Evolutionary conservation across 768 basidiomycete species (phyloP).

Genomic region (Cystofilobasidium ferigula): DNA sequence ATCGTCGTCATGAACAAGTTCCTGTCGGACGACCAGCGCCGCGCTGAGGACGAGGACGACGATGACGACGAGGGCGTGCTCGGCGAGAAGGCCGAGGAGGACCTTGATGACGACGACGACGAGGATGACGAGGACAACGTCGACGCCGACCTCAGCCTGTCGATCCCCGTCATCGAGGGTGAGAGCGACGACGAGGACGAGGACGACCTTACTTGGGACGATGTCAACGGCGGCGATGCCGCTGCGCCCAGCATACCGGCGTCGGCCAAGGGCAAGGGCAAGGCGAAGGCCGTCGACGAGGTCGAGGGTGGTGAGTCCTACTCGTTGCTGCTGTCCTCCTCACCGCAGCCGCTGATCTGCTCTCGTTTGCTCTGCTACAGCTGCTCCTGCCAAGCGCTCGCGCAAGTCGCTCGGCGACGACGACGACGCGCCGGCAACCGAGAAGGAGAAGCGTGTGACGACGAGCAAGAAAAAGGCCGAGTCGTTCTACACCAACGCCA

Average conservation of each 20-base stretch:
- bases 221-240: conserved; percentile 26
- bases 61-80: conserved; percentile 31
- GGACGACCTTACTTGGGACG: conserved; percentile 30
- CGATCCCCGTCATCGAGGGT: conserved; percentile 15
- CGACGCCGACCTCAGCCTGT: conserved; percentile 11
- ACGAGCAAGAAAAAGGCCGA: conserved; percentile 89
- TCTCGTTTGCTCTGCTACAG: conserved; percentile 1
- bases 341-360: not conserved
- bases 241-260: conserved; percentile 1
- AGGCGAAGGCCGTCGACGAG: conserved; percentile 34
- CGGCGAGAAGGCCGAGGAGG: conserved; percentile 38
- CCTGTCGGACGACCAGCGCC: conserved; percentile 56
- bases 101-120: conserved; percentile 34
- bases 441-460: conserved; percentile 72
- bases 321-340: not conserved
- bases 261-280: conserved; percentile 31
- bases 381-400: conserved; percentile 11
- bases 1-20: conserved; percentile 84
- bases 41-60: conserved; percentile 32
- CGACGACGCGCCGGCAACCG: conserved; percentile 33
- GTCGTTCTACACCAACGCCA: conserved; percentile 76
- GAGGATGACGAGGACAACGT: conserved; percentile 35
- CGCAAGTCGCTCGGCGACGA: conserved; percentile 23
- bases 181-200: conserved; percentile 33
- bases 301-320: conserved; percentile 33